phyloP scores from a whole-genome alignment of 1,284 basidiomycete species.

The Schizopora paradoxa region DNA sequence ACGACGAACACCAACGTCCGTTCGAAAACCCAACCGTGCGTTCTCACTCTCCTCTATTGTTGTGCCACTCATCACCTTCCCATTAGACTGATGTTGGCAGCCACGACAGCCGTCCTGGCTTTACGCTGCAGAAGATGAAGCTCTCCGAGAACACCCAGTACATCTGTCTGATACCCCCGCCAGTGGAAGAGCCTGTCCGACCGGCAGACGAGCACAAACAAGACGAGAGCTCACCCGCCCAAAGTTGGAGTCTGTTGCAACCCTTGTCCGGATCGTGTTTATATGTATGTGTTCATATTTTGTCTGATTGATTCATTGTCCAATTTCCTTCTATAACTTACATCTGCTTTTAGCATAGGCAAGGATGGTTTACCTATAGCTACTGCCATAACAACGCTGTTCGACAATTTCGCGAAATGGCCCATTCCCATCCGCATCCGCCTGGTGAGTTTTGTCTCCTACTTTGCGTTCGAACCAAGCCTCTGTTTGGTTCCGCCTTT shows the following conservation, averaged over 20 bases:
- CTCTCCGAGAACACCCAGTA: conserved; percentile 62
- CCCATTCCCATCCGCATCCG: conserved; percentile 57
- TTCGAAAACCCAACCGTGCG: too few species aligned
- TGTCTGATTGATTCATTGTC: conserved; percentile 8
- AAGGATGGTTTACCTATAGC: conserved; percentile 94
- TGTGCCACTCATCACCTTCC: too few species aligned
- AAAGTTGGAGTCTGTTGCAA: conserved; percentile 75
- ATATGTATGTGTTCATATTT: conserved; percentile 55
- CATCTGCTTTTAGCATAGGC: conserved; percentile 51
- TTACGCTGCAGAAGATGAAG: conserved; percentile 60
- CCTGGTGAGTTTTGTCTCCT: conserved; percentile 46
- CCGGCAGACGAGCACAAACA: conserved; percentile 48
- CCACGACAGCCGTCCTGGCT: conserved; percentile 5
- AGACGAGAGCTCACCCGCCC: conserved; percentile 56
- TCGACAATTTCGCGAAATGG: conserved; percentile 80
- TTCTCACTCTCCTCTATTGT: too few species aligned
- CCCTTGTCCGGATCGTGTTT: conserved; percentile 72
- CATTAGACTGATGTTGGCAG: too few species aligned
- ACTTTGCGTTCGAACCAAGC: too few species aligned
- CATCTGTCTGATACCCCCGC: conserved; percentile 69
- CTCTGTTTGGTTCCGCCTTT: conserved; percentile 14
- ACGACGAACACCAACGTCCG: too few species aligned
- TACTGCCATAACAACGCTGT: conserved; percentile 90
- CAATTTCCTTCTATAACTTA: conserved; percentile 19
- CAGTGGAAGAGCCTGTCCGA: conserved; percentile 42